Evolutionary conservation across 2,329 filamentous ascomycete genomes (phyloP), one percentile per base, ranked within the genome.

Genomic region (Cercospora citrullina): DNA sequence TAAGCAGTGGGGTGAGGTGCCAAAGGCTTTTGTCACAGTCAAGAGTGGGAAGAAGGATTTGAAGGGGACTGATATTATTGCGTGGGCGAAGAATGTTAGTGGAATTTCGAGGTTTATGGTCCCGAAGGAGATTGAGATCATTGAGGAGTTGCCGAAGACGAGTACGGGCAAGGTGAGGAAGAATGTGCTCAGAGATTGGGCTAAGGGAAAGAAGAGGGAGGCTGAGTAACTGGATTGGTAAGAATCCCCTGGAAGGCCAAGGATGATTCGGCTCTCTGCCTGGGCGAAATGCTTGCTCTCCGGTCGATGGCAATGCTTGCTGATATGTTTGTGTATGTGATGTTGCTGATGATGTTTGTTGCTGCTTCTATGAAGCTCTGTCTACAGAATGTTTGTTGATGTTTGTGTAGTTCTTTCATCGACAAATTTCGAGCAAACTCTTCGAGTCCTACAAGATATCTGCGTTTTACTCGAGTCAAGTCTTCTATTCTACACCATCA

Each of bases 101-200:
- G 84, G 85, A 30, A 97, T 99, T 73, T 94, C 91, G 81, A 89
- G 89, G 72, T 99, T 97, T 77, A 98, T 98, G 95, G 89, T 90
- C 55, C 88, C 87, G 12, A 82, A 84, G 61, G 88, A 90, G 79
- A 86, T 90, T 0, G 92, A 96, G 79, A 83, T 98, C 53, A 87
- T 99, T n/a, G 73, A 82, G 5, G 94, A 97, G 79, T 83, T 99
- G 72, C 95, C 95, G 9, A 99, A 99, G 86, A 99, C 95, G 30
- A 95, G 91, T 79, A 99, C 95, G 0, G 95, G 95, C 3, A 99
- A 99, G 85, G 86, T 98, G 68, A 90, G 93, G 86, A 99, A 99
- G 87, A 98, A 97, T 75, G 87, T 96, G 6, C 80, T 99, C 65
- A 84, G 95, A 68, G 90, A 92, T 73, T 97, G 94, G 94, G 91